phyloP scores from a whole-genome alignment of 2,329 filamentous ascomycete genomes.

The Talaromyces sp. region DNA sequence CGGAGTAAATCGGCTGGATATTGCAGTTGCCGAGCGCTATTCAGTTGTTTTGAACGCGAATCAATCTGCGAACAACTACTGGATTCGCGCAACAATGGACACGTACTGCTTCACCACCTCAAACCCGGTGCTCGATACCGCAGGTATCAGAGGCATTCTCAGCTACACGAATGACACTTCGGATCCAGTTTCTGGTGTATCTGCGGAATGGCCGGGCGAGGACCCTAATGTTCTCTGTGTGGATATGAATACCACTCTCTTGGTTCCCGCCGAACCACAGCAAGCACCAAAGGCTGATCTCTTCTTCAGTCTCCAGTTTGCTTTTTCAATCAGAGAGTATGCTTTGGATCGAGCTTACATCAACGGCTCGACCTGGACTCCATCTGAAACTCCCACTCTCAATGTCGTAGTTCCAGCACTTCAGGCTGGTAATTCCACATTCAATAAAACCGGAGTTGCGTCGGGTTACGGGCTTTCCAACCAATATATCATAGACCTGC shows the following conservation, averaged over 20 bases:
- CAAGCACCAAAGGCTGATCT: conserved; percentile 6
- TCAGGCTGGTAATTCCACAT: conserved; percentile 7
- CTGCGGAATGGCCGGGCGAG: conserved; percentile 3
- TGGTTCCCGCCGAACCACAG: conserved; percentile 1
- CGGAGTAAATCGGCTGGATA: conserved; percentile 1
- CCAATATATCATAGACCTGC: conserved; percentile 8
- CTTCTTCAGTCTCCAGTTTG: conserved; percentile 5
- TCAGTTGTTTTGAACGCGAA: conserved; percentile 44
- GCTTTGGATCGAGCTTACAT: conserved; percentile 10
- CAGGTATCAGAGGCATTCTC: conserved; percentile 11
- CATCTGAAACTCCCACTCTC: conserved; percentile 5
- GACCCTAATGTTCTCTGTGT: conserved; percentile 6
- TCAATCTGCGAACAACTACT: conserved; percentile 36
- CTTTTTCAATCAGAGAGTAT: conserved; percentile 6
- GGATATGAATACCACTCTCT: conserved; percentile 8
- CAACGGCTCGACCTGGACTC: conserved; percentile 5
- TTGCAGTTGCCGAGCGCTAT: conserved; percentile 20
- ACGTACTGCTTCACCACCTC: conserved; percentile 6
- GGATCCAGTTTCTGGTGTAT: not conserved
- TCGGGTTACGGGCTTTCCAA: conserved; percentile 5
- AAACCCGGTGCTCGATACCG: conserved; percentile 4
- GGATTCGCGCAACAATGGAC: conserved; percentile 24
- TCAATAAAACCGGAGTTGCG: conserved; percentile 10
- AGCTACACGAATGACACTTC: conserved; percentile 3
- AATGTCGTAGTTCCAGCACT: conserved; percentile 6